These are phyloP conservation scores for Geotrichum histeridarum DNA, from an alignment of 1,139 yeast genomes.

Conservation along the genomic window DNA sequence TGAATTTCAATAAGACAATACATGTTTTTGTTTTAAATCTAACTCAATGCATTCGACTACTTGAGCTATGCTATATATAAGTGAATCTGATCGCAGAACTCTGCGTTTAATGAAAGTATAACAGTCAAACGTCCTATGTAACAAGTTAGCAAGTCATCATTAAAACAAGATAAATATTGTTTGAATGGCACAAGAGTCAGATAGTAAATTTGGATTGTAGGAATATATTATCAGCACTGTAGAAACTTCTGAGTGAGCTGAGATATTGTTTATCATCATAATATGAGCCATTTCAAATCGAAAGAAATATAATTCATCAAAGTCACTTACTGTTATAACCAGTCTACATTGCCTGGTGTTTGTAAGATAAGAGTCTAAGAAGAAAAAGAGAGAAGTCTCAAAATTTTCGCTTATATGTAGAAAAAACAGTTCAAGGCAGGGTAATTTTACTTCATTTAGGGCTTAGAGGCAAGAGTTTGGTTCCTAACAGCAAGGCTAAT, in stretches of 20 bases:
- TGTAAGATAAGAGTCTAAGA: neutral
- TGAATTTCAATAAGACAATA: too few species aligned
- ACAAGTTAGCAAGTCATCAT: neutral
- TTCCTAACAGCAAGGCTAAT: too few species aligned
- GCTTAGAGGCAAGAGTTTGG: too few species aligned
- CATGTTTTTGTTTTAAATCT: too few species aligned
- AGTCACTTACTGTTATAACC: neutral
- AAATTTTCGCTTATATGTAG: neutral
- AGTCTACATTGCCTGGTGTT: neutral
- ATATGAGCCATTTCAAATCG: neutral
- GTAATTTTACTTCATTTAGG: too few species aligned
- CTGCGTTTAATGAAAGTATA: too few species aligned
- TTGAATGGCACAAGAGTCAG: neutral
- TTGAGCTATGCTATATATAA: too few species aligned
- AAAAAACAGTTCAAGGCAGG: neutral
- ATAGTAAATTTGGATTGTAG: neutral
- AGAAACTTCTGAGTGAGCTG: slow-evolving; percentile 6
- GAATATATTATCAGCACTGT: slow-evolving; percentile 8
- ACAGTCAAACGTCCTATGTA: too few species aligned
- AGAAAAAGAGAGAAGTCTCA: neutral
- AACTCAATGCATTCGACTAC: too few species aligned
- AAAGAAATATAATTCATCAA: neutral
- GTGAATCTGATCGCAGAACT: too few species aligned
- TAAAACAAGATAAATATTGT: neutral
- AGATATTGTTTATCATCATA: slow-evolving; percentile 9